Evolutionary conservation across 2,329 filamentous ascomycete species (phyloP).

Genomic region (Fusarium acutatum): DNA sequence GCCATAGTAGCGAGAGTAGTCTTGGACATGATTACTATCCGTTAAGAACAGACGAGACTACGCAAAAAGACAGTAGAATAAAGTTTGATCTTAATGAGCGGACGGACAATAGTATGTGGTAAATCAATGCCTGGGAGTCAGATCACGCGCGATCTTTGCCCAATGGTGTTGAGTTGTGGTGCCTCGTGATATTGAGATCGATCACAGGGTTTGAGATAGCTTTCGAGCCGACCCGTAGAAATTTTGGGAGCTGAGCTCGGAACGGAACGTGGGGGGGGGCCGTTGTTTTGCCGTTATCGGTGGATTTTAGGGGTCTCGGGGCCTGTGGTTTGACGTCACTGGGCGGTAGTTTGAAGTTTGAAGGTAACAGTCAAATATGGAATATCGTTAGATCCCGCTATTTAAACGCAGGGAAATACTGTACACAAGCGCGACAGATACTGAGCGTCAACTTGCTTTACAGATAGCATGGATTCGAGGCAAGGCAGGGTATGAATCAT

Average conservation of each 20-base stretch:
- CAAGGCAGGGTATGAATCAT: neutral
- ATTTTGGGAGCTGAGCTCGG: conserved; percentile 24
- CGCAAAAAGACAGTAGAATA: neutral
- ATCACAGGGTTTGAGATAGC: conserved; percentile 26
- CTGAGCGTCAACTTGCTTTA: neutral
- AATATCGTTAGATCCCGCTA: neutral
- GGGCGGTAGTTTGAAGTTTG: neutral
- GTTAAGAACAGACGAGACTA: neutral
- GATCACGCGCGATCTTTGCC: conserved; percentile 19
- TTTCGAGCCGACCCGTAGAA: conserved; percentile 12
- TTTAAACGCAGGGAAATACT: neutral
- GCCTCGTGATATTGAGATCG: conserved; percentile 26
- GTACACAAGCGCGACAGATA: too few relatives aligned
- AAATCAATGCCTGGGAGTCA: neutral
- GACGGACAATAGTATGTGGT: neutral
- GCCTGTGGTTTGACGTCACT: conserved; percentile 24
- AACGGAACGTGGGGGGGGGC: conserved; percentile 35
- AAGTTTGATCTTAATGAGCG: neutral
- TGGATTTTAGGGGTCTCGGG: conserved; percentile 17
- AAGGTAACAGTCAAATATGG: neutral
- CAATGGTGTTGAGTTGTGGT: conserved; percentile 25
- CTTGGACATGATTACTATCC: conserved; percentile 72
- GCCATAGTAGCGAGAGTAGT: conserved; percentile 78
- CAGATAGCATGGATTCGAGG: neutral
- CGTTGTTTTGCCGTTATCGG: conserved; percentile 30